Percentiles rank a stretch among this genome's conserved stretches.
Conservation (phyloP, 164 flowering plant species). For the Liquidambar formosana region DNA sequence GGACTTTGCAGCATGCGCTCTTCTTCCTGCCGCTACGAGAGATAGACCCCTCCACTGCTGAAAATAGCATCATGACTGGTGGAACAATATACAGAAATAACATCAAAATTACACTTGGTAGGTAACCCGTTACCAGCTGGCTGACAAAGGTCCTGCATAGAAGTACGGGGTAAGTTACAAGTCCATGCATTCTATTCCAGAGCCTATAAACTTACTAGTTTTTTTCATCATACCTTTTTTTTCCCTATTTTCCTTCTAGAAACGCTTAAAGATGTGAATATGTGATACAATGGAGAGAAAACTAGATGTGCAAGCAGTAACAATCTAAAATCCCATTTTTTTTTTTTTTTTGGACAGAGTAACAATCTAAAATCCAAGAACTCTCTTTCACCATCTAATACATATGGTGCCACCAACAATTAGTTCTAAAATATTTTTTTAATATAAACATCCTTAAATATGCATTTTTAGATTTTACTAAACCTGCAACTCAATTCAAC, state of each 20-base stretch:
- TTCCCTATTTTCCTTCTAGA: not conserved
- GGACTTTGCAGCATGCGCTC: conserved; percentile 80
- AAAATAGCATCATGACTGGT: conserved; percentile 83
- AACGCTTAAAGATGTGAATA: not conserved
- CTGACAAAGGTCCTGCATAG: conserved; percentile 55
- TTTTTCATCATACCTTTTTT: not conserved
- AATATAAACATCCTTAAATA: too few species aligned
- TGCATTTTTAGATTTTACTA: too few species aligned
- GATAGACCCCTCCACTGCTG: conserved; percentile 73
- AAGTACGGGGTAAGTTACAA: conserved; percentile 3
- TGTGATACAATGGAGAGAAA: not conserved
- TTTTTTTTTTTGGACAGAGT: too few species aligned
- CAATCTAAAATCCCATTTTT: not conserved
- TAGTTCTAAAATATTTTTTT: not conserved
- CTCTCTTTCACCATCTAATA: not conserved
- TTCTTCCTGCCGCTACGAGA: conserved; percentile 87
- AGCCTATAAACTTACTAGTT: not conserved
- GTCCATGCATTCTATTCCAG: not conserved
- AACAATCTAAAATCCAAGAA: not conserved
- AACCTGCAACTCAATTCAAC: too few species aligned
- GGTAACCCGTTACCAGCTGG: conserved; percentile 83
- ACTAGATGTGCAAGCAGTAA: not conserved
- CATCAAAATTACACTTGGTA: conserved; percentile 85
- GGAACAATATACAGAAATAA: conserved; percentile 66
- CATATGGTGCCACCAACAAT: not conserved